Base-by-base conservation (phyloP, 192 early-diverging fungal genomes). In the Funneliformis geosporum region DNA sequence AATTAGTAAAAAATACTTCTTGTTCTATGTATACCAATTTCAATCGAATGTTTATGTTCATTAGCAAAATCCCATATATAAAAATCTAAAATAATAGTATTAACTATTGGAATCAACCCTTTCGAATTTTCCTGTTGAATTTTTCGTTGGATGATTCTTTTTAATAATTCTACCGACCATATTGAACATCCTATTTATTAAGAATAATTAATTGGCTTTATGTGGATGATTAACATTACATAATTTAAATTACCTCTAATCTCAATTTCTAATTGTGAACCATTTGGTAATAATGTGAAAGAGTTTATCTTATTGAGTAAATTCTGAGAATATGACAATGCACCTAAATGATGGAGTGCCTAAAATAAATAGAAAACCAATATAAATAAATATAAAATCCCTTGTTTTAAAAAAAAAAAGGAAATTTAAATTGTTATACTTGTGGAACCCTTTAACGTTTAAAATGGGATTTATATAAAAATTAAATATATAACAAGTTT, bases 51-150 rank as follows among this genome's bases (percentile, higher is more conserved):
- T n/a, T 90, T 75, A 38, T 89, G 81, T 27, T 90, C 90, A 73
- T 94, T 93, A 6, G 95, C 92, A 71, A 89, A 90, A 80, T 96
- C 95, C 95, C 95, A 96, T 61, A 96, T 86, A 78, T 92, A 96
- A 82, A 96, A 96, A 75, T 96, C 95, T n/a, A 95, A 84, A 55
- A 96, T 80, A 21, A 96, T 92, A 1, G 93, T 90, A 81, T 94
- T 96, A 55, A 95, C 83, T 7, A 73, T 18, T 6, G 60, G 44
- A 11, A 72, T 80, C 38, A 69, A 70, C 73, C 81, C 71, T 79
- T n/a, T n/a, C 79, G 42, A 74, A 47, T 40, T 47, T 1, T 40
- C 59, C 67, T 42, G 16, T 75, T 59, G 39, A 60, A 40, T 0
- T 78, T 78, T n/a, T 6, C 40, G n/a, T 60, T 80, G 50, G 71